These are phyloP conservation scores for Cylindricascospora bacillispora DNA, from an alignment of 1,139 yeast species.

Conservation along the genomic window DNA sequence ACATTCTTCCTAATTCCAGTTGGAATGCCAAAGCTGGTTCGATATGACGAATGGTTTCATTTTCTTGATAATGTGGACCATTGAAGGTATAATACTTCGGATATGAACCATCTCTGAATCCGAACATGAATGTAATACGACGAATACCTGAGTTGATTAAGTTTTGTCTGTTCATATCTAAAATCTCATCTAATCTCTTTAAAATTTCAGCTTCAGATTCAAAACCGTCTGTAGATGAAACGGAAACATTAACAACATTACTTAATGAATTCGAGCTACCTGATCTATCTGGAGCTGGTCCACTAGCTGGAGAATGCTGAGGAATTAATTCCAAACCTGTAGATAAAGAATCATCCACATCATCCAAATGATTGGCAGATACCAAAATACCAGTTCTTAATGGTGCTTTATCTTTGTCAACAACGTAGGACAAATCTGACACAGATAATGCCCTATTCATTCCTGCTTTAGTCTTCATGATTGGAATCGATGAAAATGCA, in stretches of 20 bases:
- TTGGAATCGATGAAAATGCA: slow-evolving; percentile 54
- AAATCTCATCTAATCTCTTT: slow-evolving; percentile 46
- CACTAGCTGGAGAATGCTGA: slow-evolving; percentile 27
- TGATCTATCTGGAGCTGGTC: slow-evolving; percentile 36
- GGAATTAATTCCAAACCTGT: slow-evolving; percentile 69
- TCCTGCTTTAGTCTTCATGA: slow-evolving; percentile 32
- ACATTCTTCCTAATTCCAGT: slow-evolving; percentile 84
- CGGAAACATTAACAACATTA: slow-evolving; percentile 67
- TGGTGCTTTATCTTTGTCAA: slow-evolving; percentile 49
- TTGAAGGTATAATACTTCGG: slow-evolving; percentile 94
- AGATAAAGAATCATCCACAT: slow-evolving; percentile 67
- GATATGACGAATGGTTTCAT: slow-evolving; percentile 88
- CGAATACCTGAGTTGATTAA: slow-evolving; percentile 63
- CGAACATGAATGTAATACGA: slow-evolving; percentile 84
- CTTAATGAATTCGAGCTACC: slow-evolving; percentile 34
- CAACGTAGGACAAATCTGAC: slow-evolving; percentile 78
- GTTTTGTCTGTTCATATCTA: slow-evolving; percentile 59
- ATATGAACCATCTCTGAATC: slow-evolving; percentile 70
- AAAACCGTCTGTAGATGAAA: slow-evolving; percentile 64
- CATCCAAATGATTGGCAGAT: slow-evolving; percentile 76
- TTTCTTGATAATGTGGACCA: slow-evolving; percentile 72
- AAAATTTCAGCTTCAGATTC: slow-evolving; percentile 59
- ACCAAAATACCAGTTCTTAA: slow-evolving; percentile 79
- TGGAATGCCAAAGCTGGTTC: slow-evolving; percentile 98
- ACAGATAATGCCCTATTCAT: slow-evolving; percentile 86